A percentile compares a stretch with the other conserved stretches of the same genome.
phyloP scores from a whole-genome alignment of 169 alveolate genomes.

The Pseudocohnilembus persalinus region DNA sequence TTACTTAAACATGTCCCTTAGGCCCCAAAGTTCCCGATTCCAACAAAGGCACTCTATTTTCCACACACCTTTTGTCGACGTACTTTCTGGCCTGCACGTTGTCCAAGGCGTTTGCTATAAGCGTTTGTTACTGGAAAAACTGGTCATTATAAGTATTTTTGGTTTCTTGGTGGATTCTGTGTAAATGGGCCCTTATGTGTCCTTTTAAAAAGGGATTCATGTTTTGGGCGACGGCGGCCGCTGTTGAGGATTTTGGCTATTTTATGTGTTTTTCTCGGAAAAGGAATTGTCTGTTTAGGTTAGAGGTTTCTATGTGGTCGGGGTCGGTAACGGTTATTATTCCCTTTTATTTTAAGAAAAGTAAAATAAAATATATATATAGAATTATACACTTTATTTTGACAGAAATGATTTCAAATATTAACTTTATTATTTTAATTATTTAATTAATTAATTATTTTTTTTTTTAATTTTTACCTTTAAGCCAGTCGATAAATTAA shows the following conservation, averaged over 20 bases:
- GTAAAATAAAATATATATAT: neutral
- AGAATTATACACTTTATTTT: no score
- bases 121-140: constrained; percentile 65
- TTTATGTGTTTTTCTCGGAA: constrained; percentile 85
- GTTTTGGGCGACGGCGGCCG: constrained; percentile 81
- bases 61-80: constrained; percentile 77
- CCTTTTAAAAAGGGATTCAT: constrained; percentile 74
- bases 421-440: no score
- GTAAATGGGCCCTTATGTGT: constrained; percentile 75
- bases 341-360: constrained; percentile 54
- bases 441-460: no score
- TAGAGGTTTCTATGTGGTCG: constrained; percentile 81
- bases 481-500: constrained; percentile 65
- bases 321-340: constrained; percentile 80
- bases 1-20: constrained; percentile 83
- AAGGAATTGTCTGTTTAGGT: constrained; percentile 79
- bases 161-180: constrained; percentile 77
- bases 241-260: constrained; percentile 78
- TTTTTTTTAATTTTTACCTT: no score
- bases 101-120: constrained; percentile 84
- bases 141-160: constrained; percentile 74
- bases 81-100: constrained; percentile 83
- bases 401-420: no score
- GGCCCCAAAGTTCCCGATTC: constrained; percentile 89
- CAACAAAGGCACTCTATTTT: constrained; percentile 65